These are phyloP conservation scores for Pneumocystis jirovecii DNA, from an alignment of 1,139 yeast genomes.

Conservation along the genomic window DNA sequence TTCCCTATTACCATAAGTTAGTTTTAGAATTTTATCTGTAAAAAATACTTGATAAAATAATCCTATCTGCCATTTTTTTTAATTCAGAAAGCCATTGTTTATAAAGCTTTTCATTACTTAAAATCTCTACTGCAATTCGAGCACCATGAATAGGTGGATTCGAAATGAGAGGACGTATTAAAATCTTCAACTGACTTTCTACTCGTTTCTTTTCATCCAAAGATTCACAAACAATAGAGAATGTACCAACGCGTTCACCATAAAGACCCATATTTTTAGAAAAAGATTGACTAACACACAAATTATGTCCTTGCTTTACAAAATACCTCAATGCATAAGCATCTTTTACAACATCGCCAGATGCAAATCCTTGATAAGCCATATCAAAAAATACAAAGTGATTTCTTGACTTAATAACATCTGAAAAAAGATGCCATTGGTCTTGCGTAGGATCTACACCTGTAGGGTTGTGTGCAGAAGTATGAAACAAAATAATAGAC, in stretches of 20 bases:
- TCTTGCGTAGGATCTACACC: slow-evolving; percentile 84
- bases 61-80: slow-evolving; percentile 76
- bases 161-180: slow-evolving; percentile 73
- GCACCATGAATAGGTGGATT: slow-evolving; percentile 97
- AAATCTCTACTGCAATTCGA: slow-evolving; percentile 67
- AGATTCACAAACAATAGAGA: slow-evolving; percentile 40
- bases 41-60: slow-evolving; percentile 52
- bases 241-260: slow-evolving; percentile 94
- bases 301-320: slow-evolving; percentile 36
- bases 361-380: slow-evolving; percentile 95
- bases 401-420: slow-evolving; percentile 42
- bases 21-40: neutral
- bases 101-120: slow-evolving; percentile 49
- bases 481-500: slow-evolving; percentile 71
- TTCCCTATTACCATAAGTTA: neutral
- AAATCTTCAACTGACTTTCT: slow-evolving; percentile 64
- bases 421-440: slow-evolving; percentile 66
- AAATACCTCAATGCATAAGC: slow-evolving; percentile 81
- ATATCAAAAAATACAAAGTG: slow-evolving; percentile 83
- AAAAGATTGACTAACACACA: slow-evolving; percentile 75
- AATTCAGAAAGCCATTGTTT: slow-evolving; percentile 75
- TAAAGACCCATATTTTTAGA: slow-evolving; percentile 96
- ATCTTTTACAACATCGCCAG: slow-evolving; percentile 71
- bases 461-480: slow-evolving; percentile 97
- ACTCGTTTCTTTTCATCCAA: slow-evolving; percentile 30